phyloP scores from a whole-genome alignment of 495 filamentous ascomycete genomes.

The Aspergillus ostianus region DNA sequence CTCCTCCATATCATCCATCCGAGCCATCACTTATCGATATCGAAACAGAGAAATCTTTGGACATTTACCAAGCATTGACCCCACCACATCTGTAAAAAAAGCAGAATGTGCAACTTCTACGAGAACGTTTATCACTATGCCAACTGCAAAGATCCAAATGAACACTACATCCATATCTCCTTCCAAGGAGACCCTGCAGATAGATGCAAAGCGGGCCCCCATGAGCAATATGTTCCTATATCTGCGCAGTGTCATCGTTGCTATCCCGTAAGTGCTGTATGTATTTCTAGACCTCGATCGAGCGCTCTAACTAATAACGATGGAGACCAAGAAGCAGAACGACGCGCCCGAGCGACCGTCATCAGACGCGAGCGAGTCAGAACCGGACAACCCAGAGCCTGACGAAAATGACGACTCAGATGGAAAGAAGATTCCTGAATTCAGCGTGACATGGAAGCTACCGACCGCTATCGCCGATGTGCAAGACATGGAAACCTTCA shows the following conservation, averaged over 20 bases:
- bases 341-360: too few species aligned
- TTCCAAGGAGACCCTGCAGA: neutral
- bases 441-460: neutral
- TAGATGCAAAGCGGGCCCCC: neutral
- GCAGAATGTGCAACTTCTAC: neutral
- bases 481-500: neutral
- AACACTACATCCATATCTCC: neutral
- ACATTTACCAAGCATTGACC: too few species aligned
- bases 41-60: too few species aligned
- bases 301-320: neutral
- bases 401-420: neutral
- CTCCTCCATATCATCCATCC: too few species aligned
- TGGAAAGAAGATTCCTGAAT: neutral
- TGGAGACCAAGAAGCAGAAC: neutral
- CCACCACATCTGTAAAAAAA: too few species aligned
- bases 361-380: neutral
- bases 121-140: neutral
- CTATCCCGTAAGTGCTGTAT: neutral
- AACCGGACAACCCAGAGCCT: neutral
- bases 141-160: neutral
- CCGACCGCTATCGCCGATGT: neutral
- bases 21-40: too few species aligned
- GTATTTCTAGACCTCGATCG: too few species aligned
- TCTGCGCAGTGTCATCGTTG: neutral
- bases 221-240: neutral